Evolutionary conservation across 2,329 filamentous ascomycete species (phyloP).

Genomic region (Aspergillus fumigatus): DNA sequence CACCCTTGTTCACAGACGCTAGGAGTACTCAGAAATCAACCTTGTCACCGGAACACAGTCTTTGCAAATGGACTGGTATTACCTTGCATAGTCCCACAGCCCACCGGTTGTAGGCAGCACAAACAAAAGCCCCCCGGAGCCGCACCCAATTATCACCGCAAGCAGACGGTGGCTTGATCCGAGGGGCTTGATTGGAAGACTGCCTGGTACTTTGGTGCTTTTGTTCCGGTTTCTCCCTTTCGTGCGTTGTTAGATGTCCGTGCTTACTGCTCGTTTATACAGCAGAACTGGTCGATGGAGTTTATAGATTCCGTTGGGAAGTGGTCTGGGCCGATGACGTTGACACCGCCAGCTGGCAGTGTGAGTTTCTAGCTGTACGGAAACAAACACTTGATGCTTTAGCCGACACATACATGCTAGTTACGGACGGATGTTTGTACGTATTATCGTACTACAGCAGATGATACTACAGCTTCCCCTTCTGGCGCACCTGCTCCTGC

Average conservation of each 20-base stretch:
- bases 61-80: not conserved
- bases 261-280: not conserved
- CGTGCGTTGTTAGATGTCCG: not conserved
- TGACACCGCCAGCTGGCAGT: not conserved
- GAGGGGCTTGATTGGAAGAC: not conserved
- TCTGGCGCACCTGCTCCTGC: conserved; percentile 32
- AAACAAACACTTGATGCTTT: not conserved
- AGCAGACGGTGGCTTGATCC: not conserved
- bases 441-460: not conserved
- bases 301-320: too few relatives aligned
- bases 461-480: conserved; percentile 41
- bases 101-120: not conserved
- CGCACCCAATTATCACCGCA: conserved; percentile 19
- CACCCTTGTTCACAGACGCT: not conserved
- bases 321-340: not conserved
- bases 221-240: not conserved
- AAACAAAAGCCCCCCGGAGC: conserved; percentile 15
- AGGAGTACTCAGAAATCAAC: not conserved
- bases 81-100: not conserved
- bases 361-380: not conserved
- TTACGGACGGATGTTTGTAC: not conserved
- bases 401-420: not conserved
- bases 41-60: not conserved
- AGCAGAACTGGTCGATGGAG: not conserved
- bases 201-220: not conserved